Evolutionary conservation across 352 stramenopile species (phyloP), one percentile per base, ranked within the genome.

Genomic region (Phytophthora parvispora): DNA sequence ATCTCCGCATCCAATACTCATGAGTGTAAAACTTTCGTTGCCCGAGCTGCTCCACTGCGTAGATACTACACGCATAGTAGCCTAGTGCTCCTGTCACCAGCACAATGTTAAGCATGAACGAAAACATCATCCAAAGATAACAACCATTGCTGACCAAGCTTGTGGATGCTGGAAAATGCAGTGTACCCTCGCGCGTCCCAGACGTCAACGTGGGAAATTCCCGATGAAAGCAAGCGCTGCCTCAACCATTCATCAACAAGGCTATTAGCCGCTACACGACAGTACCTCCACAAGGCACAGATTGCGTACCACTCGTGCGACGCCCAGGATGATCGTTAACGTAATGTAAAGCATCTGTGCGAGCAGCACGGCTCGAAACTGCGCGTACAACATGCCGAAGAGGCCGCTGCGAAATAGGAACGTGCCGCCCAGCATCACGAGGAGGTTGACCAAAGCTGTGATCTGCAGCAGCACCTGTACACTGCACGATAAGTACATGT

Each of bases 401-500:
- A 93, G 77, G 0, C 86, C 83, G 40, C 83, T 93, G 25, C 81
- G 83, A 67, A 93, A 93, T 56, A 91, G 76, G 65, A 92, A 92
- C 10, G 86, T 93, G 13, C 72, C 75, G 2, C 81, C 82, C 15
- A 93, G 64, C 47, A 92, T 54, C 57, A 80, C 67, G 18, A 93
- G 76, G 8, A 92, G 74, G 36, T 89, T 84, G 40, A 92, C 68
- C 3, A 87, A 55, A 31, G 72, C 77, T 38, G 78, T 72, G 47
- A 93, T 83, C 59, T 93, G 86, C n/a, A 91, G 70, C 38, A 92
- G 51, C 38, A 85, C 76, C 62, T 93, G 86, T 6, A 89, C 78
- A 54, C 83, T 93, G 13, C 16, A 36, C 29, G 3, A 60, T 18
- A 4, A 20, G 9, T 20, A 6, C 9, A 6, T 45, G 16, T 45